Conservation (phyloP, 345 rosid species). For the Salix brachista region DNA sequence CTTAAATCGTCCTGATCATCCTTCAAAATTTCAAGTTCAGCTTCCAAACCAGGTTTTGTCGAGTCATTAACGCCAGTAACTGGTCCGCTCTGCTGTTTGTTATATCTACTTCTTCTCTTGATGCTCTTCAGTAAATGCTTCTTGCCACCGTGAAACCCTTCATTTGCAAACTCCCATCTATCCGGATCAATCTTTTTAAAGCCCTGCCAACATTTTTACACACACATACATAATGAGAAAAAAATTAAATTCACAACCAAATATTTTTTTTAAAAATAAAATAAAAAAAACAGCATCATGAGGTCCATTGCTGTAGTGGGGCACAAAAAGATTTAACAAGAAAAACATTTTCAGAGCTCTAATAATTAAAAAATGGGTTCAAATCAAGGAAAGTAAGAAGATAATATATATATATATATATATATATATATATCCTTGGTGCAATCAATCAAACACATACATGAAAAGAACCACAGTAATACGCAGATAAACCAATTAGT, state of each 20-base stretch:
- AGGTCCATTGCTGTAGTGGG: background rate
- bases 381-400: background rate
- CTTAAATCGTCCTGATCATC: constrained; percentile 37
- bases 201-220: constrained; percentile 37
- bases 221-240: background rate
- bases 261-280: too few relatives aligned
- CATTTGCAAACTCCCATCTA: constrained; percentile 66
- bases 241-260: background rate
- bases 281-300: background rate
- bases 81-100: constrained; percentile 21
- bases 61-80: background rate
- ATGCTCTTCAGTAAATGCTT: constrained; percentile 57
- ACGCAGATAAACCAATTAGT: background rate
- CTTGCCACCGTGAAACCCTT: constrained; percentile 53
- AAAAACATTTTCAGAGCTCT: background rate
- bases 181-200: constrained; percentile 60
- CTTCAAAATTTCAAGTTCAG: constrained; percentile 38
- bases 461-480: background rate
- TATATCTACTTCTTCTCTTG: constrained; percentile 47
- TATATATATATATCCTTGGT: background rate
- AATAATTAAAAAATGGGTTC: too few relatives aligned
- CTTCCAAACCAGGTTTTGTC: constrained; percentile 16
- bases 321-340: background rate
- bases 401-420: background rate
- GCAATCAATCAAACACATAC: background rate